These are phyloP conservation scores for Dryas alaskensis DNA, from an alignment of 306 rosid genomes.

Conservation along the genomic window DNA sequence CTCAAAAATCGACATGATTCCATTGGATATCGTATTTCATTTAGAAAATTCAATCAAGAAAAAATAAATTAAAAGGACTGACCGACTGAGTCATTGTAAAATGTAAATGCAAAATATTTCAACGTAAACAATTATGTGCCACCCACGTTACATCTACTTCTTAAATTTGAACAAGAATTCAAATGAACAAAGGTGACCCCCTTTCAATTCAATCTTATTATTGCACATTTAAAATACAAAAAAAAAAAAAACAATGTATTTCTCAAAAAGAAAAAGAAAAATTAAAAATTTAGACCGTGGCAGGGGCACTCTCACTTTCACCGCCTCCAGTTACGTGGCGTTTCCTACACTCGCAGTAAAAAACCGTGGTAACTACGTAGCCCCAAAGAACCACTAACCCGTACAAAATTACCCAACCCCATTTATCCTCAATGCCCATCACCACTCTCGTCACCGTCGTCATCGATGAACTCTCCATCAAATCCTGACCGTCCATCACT, in stretches of 20 bases:
- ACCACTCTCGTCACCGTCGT: conserved; percentile 12
- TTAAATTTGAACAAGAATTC: too few relatives aligned
- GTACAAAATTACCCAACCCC: conserved; percentile 43
- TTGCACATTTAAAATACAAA: too few relatives aligned
- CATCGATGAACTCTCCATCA: conserved; percentile 10
- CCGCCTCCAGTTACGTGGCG: conserved; percentile 30
- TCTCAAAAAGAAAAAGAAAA: background rate
- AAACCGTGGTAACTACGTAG: conserved; percentile 53
- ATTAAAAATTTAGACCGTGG: background rate
- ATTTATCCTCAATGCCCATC: conserved; percentile 30
- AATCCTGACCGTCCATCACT: conserved; percentile 45
- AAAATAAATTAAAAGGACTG: too few relatives aligned
- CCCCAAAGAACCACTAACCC: conserved; percentile 54
- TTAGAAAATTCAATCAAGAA: too few relatives aligned
- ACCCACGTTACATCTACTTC: too few relatives aligned
- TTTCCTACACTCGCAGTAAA: conserved; percentile 63
- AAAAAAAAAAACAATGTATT: background rate
- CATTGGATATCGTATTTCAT: too few relatives aligned
- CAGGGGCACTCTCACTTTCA: conserved; percentile 13
- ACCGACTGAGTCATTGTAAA: too few relatives aligned
- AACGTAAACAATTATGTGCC: too few relatives aligned
- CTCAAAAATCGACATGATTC: too few relatives aligned
- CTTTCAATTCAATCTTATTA: too few relatives aligned
- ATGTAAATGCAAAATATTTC: too few relatives aligned
- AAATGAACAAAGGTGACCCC: too few relatives aligned